These are phyloP conservation scores for Leucocoprinus leucothites DNA, from an alignment of 768 basidiomycete species.

Conservation along the genomic window DNA sequence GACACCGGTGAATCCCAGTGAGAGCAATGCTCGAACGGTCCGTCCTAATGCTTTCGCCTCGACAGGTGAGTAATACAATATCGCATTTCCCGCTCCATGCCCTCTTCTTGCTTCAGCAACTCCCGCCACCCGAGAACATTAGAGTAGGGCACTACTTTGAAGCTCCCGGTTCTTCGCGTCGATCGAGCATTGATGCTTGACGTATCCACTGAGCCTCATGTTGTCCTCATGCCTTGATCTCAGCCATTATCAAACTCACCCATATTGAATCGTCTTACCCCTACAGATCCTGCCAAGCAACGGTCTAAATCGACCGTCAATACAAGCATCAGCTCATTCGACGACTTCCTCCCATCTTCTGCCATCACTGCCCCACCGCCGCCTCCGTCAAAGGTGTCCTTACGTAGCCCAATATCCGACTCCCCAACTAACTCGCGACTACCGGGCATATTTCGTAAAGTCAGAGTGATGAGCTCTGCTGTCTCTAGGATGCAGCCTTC, in stretches of 20 bases:
- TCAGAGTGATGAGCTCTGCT: slow-evolving; percentile 1
- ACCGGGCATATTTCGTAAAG: background rate
- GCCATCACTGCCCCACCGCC: slow-evolving; percentile 2
- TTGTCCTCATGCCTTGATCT: background rate
- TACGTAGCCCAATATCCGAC: background rate
- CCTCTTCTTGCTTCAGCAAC: too few species aligned
- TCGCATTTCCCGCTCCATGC: too few species aligned
- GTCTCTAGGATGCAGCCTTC: background rate
- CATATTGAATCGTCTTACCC: background rate
- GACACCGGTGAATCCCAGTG: slow-evolving; percentile 26
- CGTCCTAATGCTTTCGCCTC: background rate
- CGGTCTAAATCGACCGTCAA: background rate
- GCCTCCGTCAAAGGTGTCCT: background rate
- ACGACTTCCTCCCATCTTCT: slow-evolving; percentile 2
- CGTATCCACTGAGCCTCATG: background rate
- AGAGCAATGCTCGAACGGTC: background rate
- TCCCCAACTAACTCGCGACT: background rate
- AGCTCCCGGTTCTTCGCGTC: too few species aligned
- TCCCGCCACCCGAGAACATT: too few species aligned
- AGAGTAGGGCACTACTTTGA: too few species aligned
- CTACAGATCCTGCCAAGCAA: background rate
- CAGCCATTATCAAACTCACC: background rate
- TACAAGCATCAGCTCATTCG: background rate
- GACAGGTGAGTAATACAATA: background rate
- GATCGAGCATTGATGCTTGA: too few species aligned